phyloP scores from a whole-genome alignment of 805 yeast genomes.

The Spathaspora arborariae region DNA sequence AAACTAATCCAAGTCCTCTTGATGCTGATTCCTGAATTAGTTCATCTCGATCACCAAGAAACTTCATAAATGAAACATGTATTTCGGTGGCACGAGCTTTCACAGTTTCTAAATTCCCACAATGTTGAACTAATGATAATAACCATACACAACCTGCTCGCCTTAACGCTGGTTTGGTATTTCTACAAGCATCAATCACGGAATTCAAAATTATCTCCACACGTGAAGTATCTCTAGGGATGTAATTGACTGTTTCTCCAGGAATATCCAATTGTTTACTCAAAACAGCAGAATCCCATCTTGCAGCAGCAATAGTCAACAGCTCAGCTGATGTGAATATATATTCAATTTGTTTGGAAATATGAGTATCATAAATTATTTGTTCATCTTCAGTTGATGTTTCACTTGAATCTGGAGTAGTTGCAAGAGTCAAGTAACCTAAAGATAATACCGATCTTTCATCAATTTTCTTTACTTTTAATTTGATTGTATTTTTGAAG shows the following conservation, averaged over 20 bases:
- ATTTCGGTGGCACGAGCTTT: slow-evolving; percentile 49
- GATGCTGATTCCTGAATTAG: slow-evolving; percentile 90
- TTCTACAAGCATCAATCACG: slow-evolving; percentile 50
- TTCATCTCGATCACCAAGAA: slow-evolving; percentile 79
- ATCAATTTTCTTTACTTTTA: slow-evolving; percentile 49
- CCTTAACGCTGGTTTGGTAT: slow-evolving; percentile 71
- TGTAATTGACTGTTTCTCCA: slow-evolving; percentile 19
- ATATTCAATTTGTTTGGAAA: slow-evolving; percentile 69
- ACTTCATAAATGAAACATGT: slow-evolving; percentile 72
- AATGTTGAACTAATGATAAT: slow-evolving; percentile 72
- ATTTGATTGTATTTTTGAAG: slow-evolving; percentile 22
- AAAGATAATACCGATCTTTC: slow-evolving; percentile 58
- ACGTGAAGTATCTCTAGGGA: slow-evolving; percentile 17
- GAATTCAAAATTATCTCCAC: slow-evolving; percentile 38
- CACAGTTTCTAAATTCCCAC: slow-evolving; percentile 46
- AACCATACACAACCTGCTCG: slow-evolving; percentile 84
- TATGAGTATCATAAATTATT: slow-evolving; percentile 52
- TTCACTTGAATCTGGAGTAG: slow-evolving; percentile 12
- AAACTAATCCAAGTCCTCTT: slow-evolving; percentile 77
- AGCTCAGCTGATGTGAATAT: slow-evolving; percentile 85
- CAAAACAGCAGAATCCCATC: slow-evolving; percentile 67
- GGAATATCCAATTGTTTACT: slow-evolving; percentile 52
- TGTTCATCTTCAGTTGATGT: slow-evolving; percentile 36
- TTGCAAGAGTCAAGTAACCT: slow-evolving; percentile 49
- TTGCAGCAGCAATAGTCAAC: slow-evolving; percentile 62